Evolutionary conservation across 2,329 filamentous ascomycete genomes (phyloP).

Genomic region (Iodosphaeria phyllophila): DNA sequence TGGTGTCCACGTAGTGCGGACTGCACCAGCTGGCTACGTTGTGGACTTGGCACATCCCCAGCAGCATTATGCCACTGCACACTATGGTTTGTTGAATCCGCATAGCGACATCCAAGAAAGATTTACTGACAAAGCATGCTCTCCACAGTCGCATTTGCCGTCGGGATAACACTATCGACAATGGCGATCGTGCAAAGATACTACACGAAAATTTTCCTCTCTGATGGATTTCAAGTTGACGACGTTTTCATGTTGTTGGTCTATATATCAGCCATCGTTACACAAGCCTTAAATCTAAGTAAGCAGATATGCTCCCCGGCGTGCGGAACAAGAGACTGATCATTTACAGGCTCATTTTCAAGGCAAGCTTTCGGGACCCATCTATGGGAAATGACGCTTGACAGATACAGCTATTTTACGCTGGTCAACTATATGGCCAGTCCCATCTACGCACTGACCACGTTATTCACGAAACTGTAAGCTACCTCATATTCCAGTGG

Average conservation of each 20-base stretch:
- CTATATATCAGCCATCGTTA: conserved; percentile 5
- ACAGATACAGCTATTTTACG: conserved; percentile 1
- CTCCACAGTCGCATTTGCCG: conserved; percentile 11
- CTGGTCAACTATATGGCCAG: conserved; percentile 4
- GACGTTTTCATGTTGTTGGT: conserved; percentile 10
- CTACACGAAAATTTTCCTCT: conserved; percentile 13
- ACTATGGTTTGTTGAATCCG: no score
- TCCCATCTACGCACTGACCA: conserved; percentile 7
- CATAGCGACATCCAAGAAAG: no score
- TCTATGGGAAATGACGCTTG: conserved; percentile 6
- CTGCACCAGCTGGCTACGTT: conserved; percentile 13
- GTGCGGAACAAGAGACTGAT: no score
- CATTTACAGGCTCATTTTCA: conserved; percentile 1
- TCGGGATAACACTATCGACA: conserved; percentile 9
- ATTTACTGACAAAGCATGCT: no score
- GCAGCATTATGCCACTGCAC: conserved; percentile 7
- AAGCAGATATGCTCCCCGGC: not conserved
- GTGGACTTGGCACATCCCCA: conserved; percentile 16
- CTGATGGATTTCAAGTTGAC: conserved; percentile 5
- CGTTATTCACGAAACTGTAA: conserved; percentile 11
- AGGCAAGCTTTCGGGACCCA: conserved; percentile 3
- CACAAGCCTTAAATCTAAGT: not conserved
- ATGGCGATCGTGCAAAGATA: conserved; percentile 10
- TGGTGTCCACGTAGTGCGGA: conserved; percentile 9
- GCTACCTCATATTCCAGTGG: no score